A percentile compares a stretch with the other conserved stretches of the same genome.
These are phyloP conservation scores for Cajanus cajan DNA, from an alignment of 306 rosid species.

Conservation along the genomic window DNA sequence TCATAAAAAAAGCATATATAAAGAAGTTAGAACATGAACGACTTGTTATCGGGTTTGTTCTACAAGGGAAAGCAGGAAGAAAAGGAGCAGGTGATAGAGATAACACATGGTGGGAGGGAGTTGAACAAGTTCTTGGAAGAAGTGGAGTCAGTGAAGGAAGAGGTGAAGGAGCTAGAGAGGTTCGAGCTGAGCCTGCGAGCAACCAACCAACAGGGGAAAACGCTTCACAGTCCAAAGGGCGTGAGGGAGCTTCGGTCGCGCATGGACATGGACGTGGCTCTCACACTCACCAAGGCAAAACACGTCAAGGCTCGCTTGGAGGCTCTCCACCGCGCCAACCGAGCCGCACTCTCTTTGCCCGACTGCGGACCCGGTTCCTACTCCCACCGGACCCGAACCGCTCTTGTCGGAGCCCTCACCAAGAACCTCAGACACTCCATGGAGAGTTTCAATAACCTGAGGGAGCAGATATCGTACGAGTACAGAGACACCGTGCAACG, in stretches of 20 bases:
- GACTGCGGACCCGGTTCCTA: conserved; percentile 83
- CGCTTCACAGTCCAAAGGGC: conserved; percentile 67
- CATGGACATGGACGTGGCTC: conserved; percentile 78
- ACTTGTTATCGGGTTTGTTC: conserved; percentile 23
- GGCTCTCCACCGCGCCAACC: conserved; percentile 76
- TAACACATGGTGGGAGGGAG: conserved; percentile 32
- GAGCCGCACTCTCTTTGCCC: conserved; percentile 48
- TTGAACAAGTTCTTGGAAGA: conserved; percentile 71
- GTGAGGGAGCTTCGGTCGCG: conserved; percentile 80
- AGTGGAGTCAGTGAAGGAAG: conserved; percentile 71
- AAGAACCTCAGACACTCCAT: conserved; percentile 76
- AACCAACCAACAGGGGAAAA: conserved; percentile 68
- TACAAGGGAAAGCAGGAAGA: neutral
- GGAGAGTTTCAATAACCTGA: conserved; percentile 66
- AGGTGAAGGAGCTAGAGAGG: conserved; percentile 67
- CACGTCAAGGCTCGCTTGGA: conserved; percentile 65
- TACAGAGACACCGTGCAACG: conserved; percentile 83
- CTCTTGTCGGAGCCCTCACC: conserved; percentile 67
- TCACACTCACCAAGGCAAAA: conserved; percentile 77
- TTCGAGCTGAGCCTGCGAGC: conserved; percentile 44
- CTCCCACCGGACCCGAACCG: conserved; percentile 71
- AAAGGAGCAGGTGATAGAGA: conserved; percentile 53
- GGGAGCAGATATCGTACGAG: conserved; percentile 78
- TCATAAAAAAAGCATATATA: too few relatives aligned
- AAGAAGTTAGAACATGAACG: conserved; percentile 71